Conservation (phyloP, 176 grass and related monocot genomes). For the Carex scoparia region DNA sequence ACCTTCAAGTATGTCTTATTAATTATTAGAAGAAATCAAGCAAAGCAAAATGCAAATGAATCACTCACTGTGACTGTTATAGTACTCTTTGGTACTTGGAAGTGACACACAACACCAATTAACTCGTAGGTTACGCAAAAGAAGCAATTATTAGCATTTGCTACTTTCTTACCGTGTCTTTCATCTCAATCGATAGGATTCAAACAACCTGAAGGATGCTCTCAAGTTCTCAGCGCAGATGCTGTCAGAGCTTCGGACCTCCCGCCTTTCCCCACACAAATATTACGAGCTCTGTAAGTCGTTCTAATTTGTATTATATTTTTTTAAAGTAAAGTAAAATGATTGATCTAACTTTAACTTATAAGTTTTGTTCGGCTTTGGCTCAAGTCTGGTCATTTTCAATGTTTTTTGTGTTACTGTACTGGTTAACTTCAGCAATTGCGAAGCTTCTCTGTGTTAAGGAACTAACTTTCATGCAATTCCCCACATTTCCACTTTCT, state of each 20-base stretch:
- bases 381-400: background rate
- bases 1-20: background rate
- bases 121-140: background rate
- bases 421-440: slow-evolving; percentile 8
- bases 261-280: slow-evolving; percentile 88
- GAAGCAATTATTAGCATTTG: background rate
- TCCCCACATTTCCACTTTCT: background rate
- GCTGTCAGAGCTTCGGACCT: slow-evolving; percentile 97
- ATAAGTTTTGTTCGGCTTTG: background rate
- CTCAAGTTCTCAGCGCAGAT: slow-evolving; percentile 99
- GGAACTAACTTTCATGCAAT: background rate
- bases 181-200: slow-evolving; percentile 52
- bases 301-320: background rate
- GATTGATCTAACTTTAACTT: background rate
- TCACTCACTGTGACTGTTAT: background rate
- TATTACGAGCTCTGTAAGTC: slow-evolving; percentile 95
- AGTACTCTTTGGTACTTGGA: background rate
- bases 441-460: background rate
- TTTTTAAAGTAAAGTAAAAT: background rate
- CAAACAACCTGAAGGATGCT: slow-evolving; percentile 94
- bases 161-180: background rate
- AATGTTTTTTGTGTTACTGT: background rate
- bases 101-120: background rate
- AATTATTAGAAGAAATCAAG: background rate
- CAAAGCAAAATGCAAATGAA: background rate